These are phyloP conservation scores for Achlya hypogyna DNA, from an alignment of 352 stramenopile genomes.

Conservation along the genomic window DNA sequence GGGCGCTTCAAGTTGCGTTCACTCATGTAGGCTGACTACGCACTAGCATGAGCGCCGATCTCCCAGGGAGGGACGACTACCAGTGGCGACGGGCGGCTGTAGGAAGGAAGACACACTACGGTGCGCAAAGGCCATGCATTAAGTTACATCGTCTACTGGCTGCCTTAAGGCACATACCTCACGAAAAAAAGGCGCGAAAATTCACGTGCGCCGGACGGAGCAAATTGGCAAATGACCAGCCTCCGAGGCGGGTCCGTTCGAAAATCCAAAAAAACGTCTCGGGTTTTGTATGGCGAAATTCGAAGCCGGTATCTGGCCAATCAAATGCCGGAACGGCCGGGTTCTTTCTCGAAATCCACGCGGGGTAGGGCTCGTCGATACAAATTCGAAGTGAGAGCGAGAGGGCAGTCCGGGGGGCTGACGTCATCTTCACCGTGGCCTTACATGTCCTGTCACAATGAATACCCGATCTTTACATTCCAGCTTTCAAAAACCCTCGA, in stretches of 20 bases:
- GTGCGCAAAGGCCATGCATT: no score
- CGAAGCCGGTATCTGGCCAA: constrained; percentile 11
- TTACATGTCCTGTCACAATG: background rate
- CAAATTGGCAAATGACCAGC: constrained; percentile 18
- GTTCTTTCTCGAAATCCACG: constrained; percentile 17
- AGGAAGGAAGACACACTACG: no score
- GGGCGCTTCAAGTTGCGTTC: constrained; percentile 7
- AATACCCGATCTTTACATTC: background rate
- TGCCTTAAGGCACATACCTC: constrained; percentile 5
- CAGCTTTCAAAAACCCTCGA: background rate
- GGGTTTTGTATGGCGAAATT: constrained; percentile 12
- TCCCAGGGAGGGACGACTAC: no score
- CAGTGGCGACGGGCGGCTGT: no score
- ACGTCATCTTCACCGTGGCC: background rate
- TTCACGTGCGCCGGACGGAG: background rate
- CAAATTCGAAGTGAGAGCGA: constrained; percentile 20
- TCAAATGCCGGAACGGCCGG: background rate
- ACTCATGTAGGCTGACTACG: no score
- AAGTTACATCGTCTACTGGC: no score
- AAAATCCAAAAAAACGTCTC: background rate
- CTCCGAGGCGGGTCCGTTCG: background rate
- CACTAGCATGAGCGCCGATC: no score
- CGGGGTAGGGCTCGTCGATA: constrained; percentile 11
- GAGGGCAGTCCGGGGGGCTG: background rate
- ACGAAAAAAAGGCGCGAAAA: constrained; percentile 4